phyloP scores from a whole-genome alignment of 83 land plant genomes.

The Picea engelmannii region DNA sequence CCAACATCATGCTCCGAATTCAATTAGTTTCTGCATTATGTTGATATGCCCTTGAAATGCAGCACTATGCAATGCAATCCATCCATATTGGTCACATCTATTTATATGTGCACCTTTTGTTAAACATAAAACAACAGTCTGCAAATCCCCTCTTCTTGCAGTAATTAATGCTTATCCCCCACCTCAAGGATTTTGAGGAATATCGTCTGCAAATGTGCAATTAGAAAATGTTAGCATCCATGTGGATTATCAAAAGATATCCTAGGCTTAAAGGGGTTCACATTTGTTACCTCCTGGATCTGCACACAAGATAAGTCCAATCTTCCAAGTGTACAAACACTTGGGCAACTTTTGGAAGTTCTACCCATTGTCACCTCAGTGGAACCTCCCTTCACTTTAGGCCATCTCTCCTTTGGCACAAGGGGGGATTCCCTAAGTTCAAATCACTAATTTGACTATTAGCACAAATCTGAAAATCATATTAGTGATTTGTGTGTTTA shows the following conservation, averaged over 20 bases:
- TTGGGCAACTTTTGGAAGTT: no score
- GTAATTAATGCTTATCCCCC: constrained; percentile 39
- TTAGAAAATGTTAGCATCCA: background rate
- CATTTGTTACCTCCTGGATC: no score
- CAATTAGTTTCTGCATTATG: constrained; percentile 33
- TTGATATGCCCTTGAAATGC: constrained; percentile 56
- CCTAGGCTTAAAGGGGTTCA: background rate
- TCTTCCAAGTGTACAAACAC: no score
- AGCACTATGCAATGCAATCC: constrained; percentile 57
- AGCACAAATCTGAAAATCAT: no score
- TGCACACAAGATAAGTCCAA: no score
- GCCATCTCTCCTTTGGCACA: no score
- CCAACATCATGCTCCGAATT: constrained; percentile 32
- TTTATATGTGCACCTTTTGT: constrained; percentile 20
- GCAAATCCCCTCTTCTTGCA: constrained; percentile 45
- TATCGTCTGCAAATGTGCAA: constrained; percentile 29
- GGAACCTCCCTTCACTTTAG: no score
- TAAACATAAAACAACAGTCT: constrained; percentile 24
- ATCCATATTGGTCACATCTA: constrained; percentile 44
- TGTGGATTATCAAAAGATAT: background rate
- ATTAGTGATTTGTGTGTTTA: no score
- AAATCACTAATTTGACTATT: no score
- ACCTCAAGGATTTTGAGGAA: constrained; percentile 38
- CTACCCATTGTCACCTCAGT: no score
- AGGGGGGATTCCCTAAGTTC: no score